Percentiles rank a stretch among this genome's conserved stretches.
Conservation (phyloP, 75 land plant species). For the Sequoiadendron giganteum region DNA sequence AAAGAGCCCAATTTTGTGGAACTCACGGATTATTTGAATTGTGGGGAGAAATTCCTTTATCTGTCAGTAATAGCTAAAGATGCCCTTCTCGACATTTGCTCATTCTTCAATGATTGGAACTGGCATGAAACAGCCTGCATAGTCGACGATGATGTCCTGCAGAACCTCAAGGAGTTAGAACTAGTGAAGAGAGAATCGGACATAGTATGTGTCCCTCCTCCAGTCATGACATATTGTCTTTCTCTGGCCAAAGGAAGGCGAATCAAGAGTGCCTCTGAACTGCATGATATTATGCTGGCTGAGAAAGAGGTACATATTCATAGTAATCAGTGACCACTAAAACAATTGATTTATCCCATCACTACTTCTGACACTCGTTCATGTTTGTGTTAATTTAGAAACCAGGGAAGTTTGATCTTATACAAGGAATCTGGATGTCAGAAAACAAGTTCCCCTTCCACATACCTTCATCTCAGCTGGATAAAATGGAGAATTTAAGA, state of each 20-base stretch:
- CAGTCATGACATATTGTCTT: neutral
- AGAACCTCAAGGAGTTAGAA: neutral
- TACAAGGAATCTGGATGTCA: neutral
- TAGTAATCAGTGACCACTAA: neutral
- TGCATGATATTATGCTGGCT: neutral
- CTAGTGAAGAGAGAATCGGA: neutral
- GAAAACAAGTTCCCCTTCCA: neutral
- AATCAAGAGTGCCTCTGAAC: neutral
- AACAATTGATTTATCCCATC: neutral
- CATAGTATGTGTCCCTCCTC: neutral
- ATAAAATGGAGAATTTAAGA: neutral
- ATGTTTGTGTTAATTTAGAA: neutral
- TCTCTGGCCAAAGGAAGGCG: neutral
- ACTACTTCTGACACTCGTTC: neutral
- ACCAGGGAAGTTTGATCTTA: neutral
- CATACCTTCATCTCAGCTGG: neutral
- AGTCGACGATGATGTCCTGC: neutral
- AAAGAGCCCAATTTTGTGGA: neutral
- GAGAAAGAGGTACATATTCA: neutral
- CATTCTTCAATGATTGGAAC: neutral
- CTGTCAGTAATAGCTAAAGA: neutral
- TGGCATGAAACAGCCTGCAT: neutral
- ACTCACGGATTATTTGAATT: neutral
- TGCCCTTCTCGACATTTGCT: neutral
- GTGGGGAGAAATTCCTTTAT: neutral